phyloP scores from a whole-genome alignment of 1,139 yeast species.

The Suhomyces yuchorum region DNA sequence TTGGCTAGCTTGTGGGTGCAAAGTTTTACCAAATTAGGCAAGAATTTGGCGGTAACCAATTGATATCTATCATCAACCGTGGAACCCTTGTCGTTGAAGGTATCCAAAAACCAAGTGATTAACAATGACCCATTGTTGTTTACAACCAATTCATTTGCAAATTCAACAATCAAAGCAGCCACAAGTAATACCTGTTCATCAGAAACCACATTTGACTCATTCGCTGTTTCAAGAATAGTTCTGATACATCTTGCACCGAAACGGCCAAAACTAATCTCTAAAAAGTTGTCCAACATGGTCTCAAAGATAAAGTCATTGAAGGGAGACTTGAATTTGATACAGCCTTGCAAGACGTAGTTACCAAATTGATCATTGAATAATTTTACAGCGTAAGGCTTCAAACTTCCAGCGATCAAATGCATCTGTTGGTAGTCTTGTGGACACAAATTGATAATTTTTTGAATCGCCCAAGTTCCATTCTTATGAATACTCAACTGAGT shows the following conservation, averaged over 20 bases:
- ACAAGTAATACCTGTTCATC: constrained; percentile 71
- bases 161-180: constrained; percentile 78
- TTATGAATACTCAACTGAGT: constrained; percentile 95
- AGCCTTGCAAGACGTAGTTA: constrained; percentile 92
- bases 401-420: constrained; percentile 64
- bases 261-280: constrained; percentile 83
- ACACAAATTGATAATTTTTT: constrained; percentile 80
- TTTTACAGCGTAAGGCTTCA: constrained; percentile 82
- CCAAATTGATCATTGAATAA: constrained; percentile 95
- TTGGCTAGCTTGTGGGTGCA: constrained; percentile 89
- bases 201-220: constrained; percentile 47
- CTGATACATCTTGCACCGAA: constrained; percentile 95
- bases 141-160: constrained; percentile 77
- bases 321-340: constrained; percentile 84
- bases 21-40: constrained; percentile 62
- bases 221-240: constrained; percentile 79
- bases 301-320: constrained; percentile 90
- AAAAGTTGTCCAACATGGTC: constrained; percentile 73
- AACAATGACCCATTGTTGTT: constrained; percentile 88
- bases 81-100: constrained; percentile 62
- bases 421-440: constrained; percentile 65
- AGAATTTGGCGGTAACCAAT: constrained; percentile 50
- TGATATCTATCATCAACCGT: constrained; percentile 35
- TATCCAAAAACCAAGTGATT: constrained; percentile 92
- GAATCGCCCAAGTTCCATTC: constrained; percentile 99